Base-by-base conservation (phyloP, 2,329 filamentous ascomycete species). In the Colletotrichum sp. region DNA sequence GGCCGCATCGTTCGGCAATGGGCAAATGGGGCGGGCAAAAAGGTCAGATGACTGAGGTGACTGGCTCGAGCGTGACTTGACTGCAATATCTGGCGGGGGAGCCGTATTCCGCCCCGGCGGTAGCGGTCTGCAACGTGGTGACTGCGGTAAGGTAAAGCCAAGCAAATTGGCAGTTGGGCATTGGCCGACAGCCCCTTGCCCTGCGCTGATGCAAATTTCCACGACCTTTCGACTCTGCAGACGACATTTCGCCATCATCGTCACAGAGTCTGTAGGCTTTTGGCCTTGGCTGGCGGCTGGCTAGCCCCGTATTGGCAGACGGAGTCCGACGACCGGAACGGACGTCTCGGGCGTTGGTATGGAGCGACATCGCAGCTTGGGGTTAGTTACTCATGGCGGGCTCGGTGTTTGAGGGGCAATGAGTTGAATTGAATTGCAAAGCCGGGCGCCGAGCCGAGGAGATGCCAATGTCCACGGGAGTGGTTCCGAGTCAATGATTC, bases 31-130 rank as follows among this genome's bases (percentile, higher is more conserved):
- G 65, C 36, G 68, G 21, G 28, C 12, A n/a, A 52, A 55, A 32
- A 73, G 73, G 69, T 73, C 73, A 73, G 73, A 75, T 63, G 73
- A 75, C 63, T 34, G 36, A 73, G 73, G 72, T 58, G 73, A 73
- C 63, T 34, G 36, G 26, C 56, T 61, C 63, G 73, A 63, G 73
- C 26, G 63, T 63, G 62, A 56, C 69, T 62, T 63, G 62, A 56
- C 69, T 62, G 32, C 32, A 74, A 62, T 43, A 48, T 48, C 43
- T 48, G 43, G 43, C 34, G 52, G 52, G 26, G 52, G 48, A 38
- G 58, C 48, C 61, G 34, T 48, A 26, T 58, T 56, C 65, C 30
- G 32, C 30, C 38, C 63, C 28, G 28, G 28, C 34, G 21, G 61
- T 38, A 28, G 48, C 43, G 48, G 43, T 43, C n/a, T 58, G 67